Evolutionary conservation across 495 filamentous ascomycete species (phyloP).

Genomic region (Hyaloscypha finlandica): DNA sequence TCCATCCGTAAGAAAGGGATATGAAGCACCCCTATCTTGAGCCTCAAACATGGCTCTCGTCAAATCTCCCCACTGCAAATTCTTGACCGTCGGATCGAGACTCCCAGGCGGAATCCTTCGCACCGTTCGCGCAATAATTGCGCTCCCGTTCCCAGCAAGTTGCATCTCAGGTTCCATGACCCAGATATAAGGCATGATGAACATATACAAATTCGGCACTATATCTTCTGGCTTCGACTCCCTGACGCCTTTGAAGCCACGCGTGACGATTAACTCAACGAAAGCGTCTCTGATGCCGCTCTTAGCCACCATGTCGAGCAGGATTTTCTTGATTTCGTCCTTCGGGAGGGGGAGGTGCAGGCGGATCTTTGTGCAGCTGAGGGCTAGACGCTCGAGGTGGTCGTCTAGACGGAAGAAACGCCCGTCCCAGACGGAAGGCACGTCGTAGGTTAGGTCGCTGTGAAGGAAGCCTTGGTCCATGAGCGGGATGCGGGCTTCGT

Average conservation of each 20-base stretch:
- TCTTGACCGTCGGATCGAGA: neutral
- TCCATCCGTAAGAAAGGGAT: neutral
- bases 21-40: neutral
- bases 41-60: neutral
- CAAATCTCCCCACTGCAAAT: neutral
- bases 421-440: slow-evolving; percentile 3
- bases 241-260: neutral
- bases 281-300: slow-evolving; percentile 6
- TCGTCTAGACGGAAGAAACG: slow-evolving; percentile 5
- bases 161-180: neutral
- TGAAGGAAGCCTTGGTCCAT: slow-evolving; percentile 5
- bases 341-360: neutral
- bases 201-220: neutral
- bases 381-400: slow-evolving; percentile 1
- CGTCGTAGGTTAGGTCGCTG: slow-evolving; percentile 4
- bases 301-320: neutral
- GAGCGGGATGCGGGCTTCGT: neutral
- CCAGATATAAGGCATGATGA: slow-evolving; percentile 6
- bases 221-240: neutral
- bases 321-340: neutral
- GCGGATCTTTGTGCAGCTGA: neutral
- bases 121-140: neutral
- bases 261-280: neutral
- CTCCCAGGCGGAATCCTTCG: neutral
- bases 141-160: neutral